phyloP scores from a whole-genome alignment of 2,329 filamentous ascomycete genomes.

The Simplicillium sp. region DNA sequence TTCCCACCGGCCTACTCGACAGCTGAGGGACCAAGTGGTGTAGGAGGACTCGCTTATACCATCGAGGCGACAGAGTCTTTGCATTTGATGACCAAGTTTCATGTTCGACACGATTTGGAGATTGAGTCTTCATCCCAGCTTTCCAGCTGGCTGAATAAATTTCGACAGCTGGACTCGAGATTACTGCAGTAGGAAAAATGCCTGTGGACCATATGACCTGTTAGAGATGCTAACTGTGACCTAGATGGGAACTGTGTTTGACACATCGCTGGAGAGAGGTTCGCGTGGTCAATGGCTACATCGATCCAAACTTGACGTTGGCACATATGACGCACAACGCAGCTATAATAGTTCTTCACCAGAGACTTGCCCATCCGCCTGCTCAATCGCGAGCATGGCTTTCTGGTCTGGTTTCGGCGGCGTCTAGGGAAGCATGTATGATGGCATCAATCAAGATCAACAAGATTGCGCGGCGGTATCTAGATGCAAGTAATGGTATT shows the following conservation, averaged over 20 bases:
- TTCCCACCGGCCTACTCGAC: conserved; percentile 2
- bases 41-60: conserved; percentile 32
- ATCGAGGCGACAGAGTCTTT: conserved; percentile 35
- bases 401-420: conserved; percentile 21
- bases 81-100: conserved; percentile 29
- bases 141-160: conserved; percentile 30
- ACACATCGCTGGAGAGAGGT: conserved; percentile 30
- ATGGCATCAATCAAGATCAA: conserved; percentile 26
- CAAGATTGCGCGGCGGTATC: conserved; percentile 24
- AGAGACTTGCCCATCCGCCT: conserved; percentile 27
- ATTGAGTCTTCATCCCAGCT: conserved; percentile 24
- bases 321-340: conserved; percentile 33
- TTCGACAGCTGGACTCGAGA: conserved; percentile 32
- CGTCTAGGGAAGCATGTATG: conserved; percentile 29
- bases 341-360: conserved; percentile 30
- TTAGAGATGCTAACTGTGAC: not conserved
- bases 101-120: conserved; percentile 30
- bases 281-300: conserved; percentile 27
- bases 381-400: conserved; percentile 15
- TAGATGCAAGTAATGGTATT: conserved; percentile 19
- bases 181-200: conserved; percentile 24
- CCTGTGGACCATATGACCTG: not conserved
- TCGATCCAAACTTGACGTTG: conserved; percentile 34
- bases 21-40: not conserved
- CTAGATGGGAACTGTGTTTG: conserved; percentile 34